Percentiles rank a stretch among this genome's conserved stretches.
Evolutionary conservation across 73 alveolate genomes (phyloP).

Genomic region (Paramecium primaurelia): DNA sequence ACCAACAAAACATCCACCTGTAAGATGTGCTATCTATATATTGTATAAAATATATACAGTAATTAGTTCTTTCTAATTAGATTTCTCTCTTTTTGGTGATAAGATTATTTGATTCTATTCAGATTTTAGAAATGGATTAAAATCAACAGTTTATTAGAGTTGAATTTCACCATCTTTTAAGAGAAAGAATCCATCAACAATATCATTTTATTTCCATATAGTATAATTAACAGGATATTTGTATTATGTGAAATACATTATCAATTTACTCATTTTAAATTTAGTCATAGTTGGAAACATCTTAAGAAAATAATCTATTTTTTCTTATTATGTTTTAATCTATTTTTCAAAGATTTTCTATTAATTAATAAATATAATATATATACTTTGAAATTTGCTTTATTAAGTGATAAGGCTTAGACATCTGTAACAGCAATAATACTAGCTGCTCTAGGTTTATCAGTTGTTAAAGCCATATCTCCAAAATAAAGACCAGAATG

Average conservation of each 20-base stretch:
- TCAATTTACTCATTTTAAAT: conserved; percentile 17
- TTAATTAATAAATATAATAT: background rate
- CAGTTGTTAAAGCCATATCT: conserved; percentile 57
- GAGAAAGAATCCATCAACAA: conserved; percentile 3
- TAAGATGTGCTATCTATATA: background rate
- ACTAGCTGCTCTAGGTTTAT: conserved; percentile 60
- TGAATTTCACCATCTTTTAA: background rate
- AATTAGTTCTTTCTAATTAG: background rate
- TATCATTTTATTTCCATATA: conserved; percentile 19
- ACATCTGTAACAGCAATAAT: conserved; percentile 43
- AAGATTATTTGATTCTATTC: background rate
- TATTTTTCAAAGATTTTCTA: conserved; percentile 12
- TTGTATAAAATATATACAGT: background rate
- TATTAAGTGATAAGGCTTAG: conserved; percentile 16
- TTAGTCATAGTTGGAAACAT: conserved; percentile 25
- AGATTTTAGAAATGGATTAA: background rate
- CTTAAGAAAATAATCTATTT: background rate
- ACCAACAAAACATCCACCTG: conserved; percentile 51
- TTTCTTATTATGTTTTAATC: background rate
- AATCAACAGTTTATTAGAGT: background rate
- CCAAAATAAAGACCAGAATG: conserved; percentile 55
- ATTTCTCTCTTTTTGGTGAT: background rate
- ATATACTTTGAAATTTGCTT: conserved; percentile 3
- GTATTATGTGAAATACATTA: background rate
- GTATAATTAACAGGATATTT: background rate